These are phyloP conservation scores for Thraustotheca clavata DNA, from an alignment of 352 stramenopile species.

Conservation along the genomic window DNA sequence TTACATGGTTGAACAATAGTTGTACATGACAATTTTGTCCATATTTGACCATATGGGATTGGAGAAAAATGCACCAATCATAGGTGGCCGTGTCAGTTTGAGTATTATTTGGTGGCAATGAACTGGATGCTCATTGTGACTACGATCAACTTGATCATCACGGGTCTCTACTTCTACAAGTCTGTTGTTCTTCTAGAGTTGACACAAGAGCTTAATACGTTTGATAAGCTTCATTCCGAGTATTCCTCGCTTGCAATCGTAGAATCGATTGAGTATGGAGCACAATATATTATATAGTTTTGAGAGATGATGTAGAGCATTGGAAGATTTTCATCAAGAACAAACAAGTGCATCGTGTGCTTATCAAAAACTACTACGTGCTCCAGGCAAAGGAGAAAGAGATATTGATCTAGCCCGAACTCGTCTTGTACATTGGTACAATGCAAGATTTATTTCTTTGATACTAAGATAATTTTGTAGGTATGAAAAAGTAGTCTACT, in stretches of 20 bases:
- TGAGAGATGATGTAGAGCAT: slow-evolving; percentile 25
- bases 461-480: slow-evolving; percentile 19
- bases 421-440: slow-evolving; percentile 50
- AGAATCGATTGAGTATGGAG: slow-evolving; percentile 39
- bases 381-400: slow-evolving; percentile 32
- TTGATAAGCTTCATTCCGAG: slow-evolving; percentile 69
- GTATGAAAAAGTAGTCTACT: slow-evolving; percentile 68
- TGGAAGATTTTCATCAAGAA: slow-evolving; percentile 46
- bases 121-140: slow-evolving; percentile 48
- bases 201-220: slow-evolving; percentile 55
- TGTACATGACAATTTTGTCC: no score
- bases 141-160: slow-evolving; percentile 44
- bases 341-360: slow-evolving; percentile 24
- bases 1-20: no score
- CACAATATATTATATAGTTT: not conserved
- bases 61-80: slow-evolving; percentile 2
- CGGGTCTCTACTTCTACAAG: slow-evolving; percentile 61
- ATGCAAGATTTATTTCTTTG: not conserved
- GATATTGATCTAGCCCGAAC: slow-evolving; percentile 55
- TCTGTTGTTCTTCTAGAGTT: slow-evolving; percentile 67
- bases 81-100: not conserved
- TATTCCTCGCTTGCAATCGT: slow-evolving; percentile 52
- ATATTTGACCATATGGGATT: no score
- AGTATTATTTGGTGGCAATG: not conserved
- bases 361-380: slow-evolving; percentile 38